Evolutionary conservation across 768 basidiomycete species (phyloP).

Genomic region (Porpolomopsis calyptriformis): DNA sequence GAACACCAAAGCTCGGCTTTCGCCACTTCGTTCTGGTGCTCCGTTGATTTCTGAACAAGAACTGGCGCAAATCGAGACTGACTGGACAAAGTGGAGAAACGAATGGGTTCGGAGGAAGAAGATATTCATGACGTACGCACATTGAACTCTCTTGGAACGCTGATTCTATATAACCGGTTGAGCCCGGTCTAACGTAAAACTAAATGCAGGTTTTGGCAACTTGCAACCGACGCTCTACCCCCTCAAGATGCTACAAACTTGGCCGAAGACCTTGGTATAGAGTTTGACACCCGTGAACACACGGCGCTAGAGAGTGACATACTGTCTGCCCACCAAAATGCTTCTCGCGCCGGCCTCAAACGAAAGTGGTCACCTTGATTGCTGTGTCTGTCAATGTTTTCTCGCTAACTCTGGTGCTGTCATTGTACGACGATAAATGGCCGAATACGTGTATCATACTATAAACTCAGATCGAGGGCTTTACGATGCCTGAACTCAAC

Average conservation of each 20-base stretch:
- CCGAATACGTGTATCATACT: too few relatives aligned
- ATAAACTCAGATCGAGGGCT: slow-evolving; percentile 45
- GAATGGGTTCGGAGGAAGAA: slow-evolving; percentile 76
- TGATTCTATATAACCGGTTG: too few relatives aligned
- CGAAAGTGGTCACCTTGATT: slow-evolving; percentile 25
- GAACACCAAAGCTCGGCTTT: slow-evolving; percentile 38
- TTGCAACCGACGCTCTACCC: slow-evolving; percentile 55
- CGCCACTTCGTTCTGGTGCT: slow-evolving; percentile 57
- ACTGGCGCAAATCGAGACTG: slow-evolving; percentile 52
- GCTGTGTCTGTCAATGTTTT: not conserved
- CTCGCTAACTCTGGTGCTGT: not conserved
- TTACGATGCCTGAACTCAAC: slow-evolving; percentile 65
- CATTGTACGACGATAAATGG: too few relatives aligned
- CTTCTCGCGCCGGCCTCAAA: slow-evolving; percentile 31
- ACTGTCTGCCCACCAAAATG: slow-evolving; percentile 34
- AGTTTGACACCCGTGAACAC: slow-evolving; percentile 68
- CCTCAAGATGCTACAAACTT: slow-evolving; percentile 56
- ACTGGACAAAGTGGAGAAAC: slow-evolving; percentile 71
- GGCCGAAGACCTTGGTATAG: slow-evolving; percentile 74
- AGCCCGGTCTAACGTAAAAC: too few relatives aligned
- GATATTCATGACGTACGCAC: slow-evolving; percentile 65
- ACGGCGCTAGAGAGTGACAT: slow-evolving; percentile 48
- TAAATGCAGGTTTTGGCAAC: slow-evolving; percentile 60
- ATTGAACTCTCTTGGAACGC: too few relatives aligned
- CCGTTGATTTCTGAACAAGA: slow-evolving; percentile 64